Evolutionary conservation across 768 basidiomycete species (phyloP), one percentile per base, ranked within the genome.

Genomic region (Mycena belliarum): DNA sequence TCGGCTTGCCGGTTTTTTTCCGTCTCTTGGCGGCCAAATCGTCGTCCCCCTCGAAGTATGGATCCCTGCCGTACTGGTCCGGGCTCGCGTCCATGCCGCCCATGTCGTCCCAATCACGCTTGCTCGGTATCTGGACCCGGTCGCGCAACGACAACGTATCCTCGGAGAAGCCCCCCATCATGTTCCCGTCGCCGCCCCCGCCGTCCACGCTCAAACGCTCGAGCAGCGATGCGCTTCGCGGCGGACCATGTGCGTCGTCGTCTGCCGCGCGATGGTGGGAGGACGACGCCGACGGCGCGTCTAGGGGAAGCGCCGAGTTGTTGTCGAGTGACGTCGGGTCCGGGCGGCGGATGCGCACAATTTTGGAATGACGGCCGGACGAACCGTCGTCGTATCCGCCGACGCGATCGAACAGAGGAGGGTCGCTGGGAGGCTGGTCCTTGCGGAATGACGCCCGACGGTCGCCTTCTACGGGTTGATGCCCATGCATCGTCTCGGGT

Each of bases 51-150:
- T 55, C 59, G 43, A 45, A 42, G 41, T 55, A 50, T 20, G 23
- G 9, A 1, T 55, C 59, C 7, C 52, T 48, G 11, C 52, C 59
- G 35, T 59, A 50, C 11, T 16, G 40, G 16, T 59, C 52, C 5
- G 59, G 52, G 32, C 49, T 60, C 33, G 42, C 35, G 6, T 51
- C 48, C 42, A 33, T 26, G 7, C 50, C 52, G 20, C 49, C 49
- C 44, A 51, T 52, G 23, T 60, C 59, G 16, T 55, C 49, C 54
- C 59, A 49, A 28, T 60, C 59, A 11, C 59, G 53, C 32, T 60
- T 60, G 50, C 59, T 60, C 24, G 59, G 59, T 21, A 60, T 46
- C 41, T 60, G 59, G 21, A 60, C 59, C 29, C 59, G 15, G 20
- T 60, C 59, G 38, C 59, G 59, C 40, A 60, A 46, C 28, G 59